A percentile compares a stretch with the other conserved stretches of the same genome.
Evolutionary conservation across 2,329 filamentous ascomycete genomes (phyloP).

Genomic region (Metarhizium rileyi): DNA sequence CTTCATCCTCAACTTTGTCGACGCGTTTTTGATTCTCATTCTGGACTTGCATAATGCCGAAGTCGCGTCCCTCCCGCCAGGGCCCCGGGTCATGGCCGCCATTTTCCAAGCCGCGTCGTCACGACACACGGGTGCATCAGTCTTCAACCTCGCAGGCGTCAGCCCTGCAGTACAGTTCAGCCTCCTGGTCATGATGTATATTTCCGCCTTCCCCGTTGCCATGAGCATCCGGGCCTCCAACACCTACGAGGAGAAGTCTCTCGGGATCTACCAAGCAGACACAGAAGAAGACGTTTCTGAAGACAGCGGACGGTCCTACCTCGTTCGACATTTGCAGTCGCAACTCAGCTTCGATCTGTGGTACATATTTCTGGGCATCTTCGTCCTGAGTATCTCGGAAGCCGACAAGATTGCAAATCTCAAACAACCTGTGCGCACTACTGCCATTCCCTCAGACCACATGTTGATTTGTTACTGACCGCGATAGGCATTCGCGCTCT

Average conservation of each 20-base stretch:
- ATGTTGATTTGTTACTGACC: not conserved
- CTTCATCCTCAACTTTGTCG: slow-evolving; percentile 41
- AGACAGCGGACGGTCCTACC: not conserved
- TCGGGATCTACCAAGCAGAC: slow-evolving; percentile 42
- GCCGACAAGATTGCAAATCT: slow-evolving; percentile 16
- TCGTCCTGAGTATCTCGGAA: slow-evolving; percentile 12
- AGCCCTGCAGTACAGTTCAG: slow-evolving; percentile 47
- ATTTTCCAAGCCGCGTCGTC: slow-evolving; percentile 47
- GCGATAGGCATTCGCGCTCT: slow-evolving; percentile 19
- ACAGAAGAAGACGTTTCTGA: not conserved
- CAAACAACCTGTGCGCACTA: slow-evolving; percentile 14
- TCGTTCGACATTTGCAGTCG: not conserved
- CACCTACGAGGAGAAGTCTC: slow-evolving; percentile 50
- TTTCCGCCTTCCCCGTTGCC: slow-evolving; percentile 50
- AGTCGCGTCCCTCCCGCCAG: slow-evolving; percentile 33
- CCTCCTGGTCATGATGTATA: slow-evolving; percentile 58
- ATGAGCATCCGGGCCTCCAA: slow-evolving; percentile 53
- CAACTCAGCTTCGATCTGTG: not conserved
- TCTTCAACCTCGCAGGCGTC: slow-evolving; percentile 37
- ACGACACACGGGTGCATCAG: slow-evolving; percentile 39
- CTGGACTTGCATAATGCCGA: slow-evolving; percentile 41
- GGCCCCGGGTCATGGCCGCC: slow-evolving; percentile 41
- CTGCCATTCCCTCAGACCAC: not conserved
- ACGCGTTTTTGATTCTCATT: slow-evolving; percentile 45
- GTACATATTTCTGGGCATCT: not conserved